Conservation (phyloP, 768 basidiomycete genomes). For the Russula brevipes region DNA sequence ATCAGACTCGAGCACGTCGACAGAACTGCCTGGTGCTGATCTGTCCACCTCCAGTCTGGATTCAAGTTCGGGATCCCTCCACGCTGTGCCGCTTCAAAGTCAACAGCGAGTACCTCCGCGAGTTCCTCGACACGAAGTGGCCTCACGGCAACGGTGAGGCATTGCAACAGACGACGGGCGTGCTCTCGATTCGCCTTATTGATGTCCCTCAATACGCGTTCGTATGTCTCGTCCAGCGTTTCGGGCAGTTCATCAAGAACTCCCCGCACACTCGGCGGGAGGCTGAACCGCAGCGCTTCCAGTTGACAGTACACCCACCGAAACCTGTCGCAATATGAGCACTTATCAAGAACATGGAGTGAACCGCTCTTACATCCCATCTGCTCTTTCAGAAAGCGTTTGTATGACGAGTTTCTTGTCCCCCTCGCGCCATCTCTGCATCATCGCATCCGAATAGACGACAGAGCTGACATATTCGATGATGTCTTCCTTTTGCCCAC, state of each 20-base stretch:
- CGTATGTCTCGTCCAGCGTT: neutral
- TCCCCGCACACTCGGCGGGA: too few relatives aligned
- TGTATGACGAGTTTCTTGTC: neutral
- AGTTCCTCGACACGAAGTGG: neutral
- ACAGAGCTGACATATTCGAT: too few relatives aligned
- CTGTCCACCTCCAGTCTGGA: neutral
- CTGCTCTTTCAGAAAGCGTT: neutral
- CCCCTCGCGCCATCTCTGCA: neutral
- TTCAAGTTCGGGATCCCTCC: neutral
- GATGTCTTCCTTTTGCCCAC: neutral
- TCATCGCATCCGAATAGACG: neutral
- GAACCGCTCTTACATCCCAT: neutral
- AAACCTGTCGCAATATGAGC: neutral
- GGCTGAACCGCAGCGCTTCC: too few relatives aligned
- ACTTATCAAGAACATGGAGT: neutral
- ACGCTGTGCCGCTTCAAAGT: neutral
- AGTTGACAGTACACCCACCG: too few relatives aligned
- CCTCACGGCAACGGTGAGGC: neutral
- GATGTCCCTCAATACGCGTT: neutral
- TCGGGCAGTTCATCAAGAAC: neutral
- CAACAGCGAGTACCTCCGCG: neutral
- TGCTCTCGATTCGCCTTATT: neutral
- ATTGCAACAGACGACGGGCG: neutral
- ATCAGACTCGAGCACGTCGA: too few relatives aligned
- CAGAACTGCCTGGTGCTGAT: neutral